Conservation (phyloP, 2,329 filamentous ascomycete genomes). For the Pestalotiopsis sp. region DNA sequence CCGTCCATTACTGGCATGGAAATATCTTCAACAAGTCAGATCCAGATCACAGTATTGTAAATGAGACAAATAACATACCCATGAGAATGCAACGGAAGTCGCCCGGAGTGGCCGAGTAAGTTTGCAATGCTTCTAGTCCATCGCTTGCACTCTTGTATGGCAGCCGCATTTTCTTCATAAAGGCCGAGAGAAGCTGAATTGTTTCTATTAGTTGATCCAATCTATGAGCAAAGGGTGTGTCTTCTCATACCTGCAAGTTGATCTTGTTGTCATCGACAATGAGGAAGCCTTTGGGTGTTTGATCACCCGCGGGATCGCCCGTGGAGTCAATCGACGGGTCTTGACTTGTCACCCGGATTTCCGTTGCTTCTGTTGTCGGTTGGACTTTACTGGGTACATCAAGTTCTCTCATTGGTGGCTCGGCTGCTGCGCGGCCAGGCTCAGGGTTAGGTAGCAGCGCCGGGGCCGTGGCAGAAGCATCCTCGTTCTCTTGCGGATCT, state of each 20-base stretch:
- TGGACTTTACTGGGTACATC: no score
- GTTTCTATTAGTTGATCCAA: no score
- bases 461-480: not conserved
- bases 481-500: not conserved
- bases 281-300: slow-evolving; percentile 23
- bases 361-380: no score
- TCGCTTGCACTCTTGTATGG: slow-evolving; percentile 34
- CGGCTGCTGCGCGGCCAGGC: no score
- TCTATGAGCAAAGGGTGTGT: not conserved
- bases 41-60: not conserved
- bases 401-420: no score
- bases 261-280: slow-evolving; percentile 43
- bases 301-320: not conserved
- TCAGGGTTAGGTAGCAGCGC: not conserved
- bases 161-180: slow-evolving; percentile 31
- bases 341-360: not conserved
- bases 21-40: slow-evolving; percentile 20
- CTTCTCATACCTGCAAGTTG: slow-evolving; percentile 29
- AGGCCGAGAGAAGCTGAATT: slow-evolving; percentile 27
- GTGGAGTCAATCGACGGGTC: not conserved
- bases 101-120: slow-evolving; percentile 24
- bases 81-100: slow-evolving; percentile 17
- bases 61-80: slow-evolving; percentile 7
- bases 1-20: slow-evolving; percentile 48
- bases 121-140: slow-evolving; percentile 37